phyloP scores from a whole-genome alignment of 2,329 filamentous ascomycete species.

The Ascochyta lentis region DNA sequence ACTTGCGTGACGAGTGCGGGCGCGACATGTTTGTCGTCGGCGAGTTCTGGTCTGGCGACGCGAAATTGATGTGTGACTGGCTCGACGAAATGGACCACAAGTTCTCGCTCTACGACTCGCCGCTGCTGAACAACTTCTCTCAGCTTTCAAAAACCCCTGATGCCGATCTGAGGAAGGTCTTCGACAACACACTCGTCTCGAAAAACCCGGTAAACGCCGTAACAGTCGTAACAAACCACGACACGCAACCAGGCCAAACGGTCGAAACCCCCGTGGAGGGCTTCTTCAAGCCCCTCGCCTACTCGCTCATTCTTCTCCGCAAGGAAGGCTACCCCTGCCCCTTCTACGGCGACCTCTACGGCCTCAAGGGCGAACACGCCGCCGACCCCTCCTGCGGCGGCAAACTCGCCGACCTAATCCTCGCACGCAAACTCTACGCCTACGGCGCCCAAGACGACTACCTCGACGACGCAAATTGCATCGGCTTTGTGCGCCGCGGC shows the following conservation, averaged over 20 bases:
- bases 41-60: constrained; percentile 71
- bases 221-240: constrained; percentile 76
- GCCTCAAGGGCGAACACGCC: constrained; percentile 62
- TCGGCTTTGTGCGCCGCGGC: constrained; percentile 66
- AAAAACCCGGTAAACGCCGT: constrained; percentile 63
- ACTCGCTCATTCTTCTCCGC: constrained; percentile 73
- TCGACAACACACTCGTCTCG: constrained; percentile 66
- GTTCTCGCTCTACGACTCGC: constrained; percentile 69
- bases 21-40: constrained; percentile 68
- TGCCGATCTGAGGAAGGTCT: constrained; percentile 69
- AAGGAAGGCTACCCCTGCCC: constrained; percentile 68
- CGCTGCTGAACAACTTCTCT: constrained; percentile 72
- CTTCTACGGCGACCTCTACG: constrained; percentile 75
- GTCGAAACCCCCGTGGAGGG: constrained; percentile 67
- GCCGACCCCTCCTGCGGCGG: constrained; percentile 60
- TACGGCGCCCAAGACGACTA: constrained; percentile 72
- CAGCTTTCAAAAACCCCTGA: constrained; percentile 62
- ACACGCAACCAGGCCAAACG: constrained; percentile 70
- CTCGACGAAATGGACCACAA: constrained; percentile 62
- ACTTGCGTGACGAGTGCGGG: constrained; percentile 59
- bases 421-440: constrained; percentile 69
- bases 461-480: constrained; percentile 65
- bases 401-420: constrained; percentile 64
- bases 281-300: constrained; percentile 75
- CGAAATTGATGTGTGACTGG: constrained; percentile 63